Conservation (phyloP, 768 basidiomycete genomes). For the Boletus reticuloceps region DNA sequence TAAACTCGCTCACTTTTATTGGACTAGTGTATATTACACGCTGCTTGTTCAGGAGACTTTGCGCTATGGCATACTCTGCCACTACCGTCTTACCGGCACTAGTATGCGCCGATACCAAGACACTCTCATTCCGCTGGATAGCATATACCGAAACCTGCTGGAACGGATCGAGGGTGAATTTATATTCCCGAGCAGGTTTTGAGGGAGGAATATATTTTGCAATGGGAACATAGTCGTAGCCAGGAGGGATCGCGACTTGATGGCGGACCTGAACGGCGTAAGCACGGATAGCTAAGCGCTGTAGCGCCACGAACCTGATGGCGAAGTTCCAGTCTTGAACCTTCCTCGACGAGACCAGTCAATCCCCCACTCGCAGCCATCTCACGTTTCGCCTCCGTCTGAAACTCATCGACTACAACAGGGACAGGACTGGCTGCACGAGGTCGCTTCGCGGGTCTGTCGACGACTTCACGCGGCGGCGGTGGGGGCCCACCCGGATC, state of each 20-base stretch:
- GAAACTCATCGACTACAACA: conserved; percentile 89
- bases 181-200: conserved; percentile 90
- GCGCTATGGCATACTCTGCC: conserved; percentile 98
- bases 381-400: conserved; percentile 90
- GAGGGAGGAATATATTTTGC: conserved; percentile 86
- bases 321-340: conserved; percentile 69
- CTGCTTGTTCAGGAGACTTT: conserved; percentile 89
- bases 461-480: conserved; percentile 29
- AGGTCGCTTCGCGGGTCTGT: conserved; percentile 49
- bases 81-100: conserved; percentile 99
- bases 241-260: conserved; percentile 93
- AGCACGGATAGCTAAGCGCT: background rate
- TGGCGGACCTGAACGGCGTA: conserved; percentile 68
- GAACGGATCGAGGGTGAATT: conserved; percentile 96
- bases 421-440: conserved; percentile 66
- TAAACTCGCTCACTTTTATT: conserved; percentile 77
- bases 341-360: conserved; percentile 67
- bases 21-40: conserved; percentile 99
- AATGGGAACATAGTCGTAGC: conserved; percentile 89
- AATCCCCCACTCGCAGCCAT: conserved; percentile 87
- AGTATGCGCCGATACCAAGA: conserved; percentile 97
- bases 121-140: conserved; percentile 96
- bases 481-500: conserved; percentile 4
- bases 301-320: conserved; percentile 56
- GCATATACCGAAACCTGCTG: conserved; percentile 92